phyloP scores from a whole-genome alignment of 2,329 filamentous ascomycete species.

The Arthrobotrys pseudoclavata region DNA sequence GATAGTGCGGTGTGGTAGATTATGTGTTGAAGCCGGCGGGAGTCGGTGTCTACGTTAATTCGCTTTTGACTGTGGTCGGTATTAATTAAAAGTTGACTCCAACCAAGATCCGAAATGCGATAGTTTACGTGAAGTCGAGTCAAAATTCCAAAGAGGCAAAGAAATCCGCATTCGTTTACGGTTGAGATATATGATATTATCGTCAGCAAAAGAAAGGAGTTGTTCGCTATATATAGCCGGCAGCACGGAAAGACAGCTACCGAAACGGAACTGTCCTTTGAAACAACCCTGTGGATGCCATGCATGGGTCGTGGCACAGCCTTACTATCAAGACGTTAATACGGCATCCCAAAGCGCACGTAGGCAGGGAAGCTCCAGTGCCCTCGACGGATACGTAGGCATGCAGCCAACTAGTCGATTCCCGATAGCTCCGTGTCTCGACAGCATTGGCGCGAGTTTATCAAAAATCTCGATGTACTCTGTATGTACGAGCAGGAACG shows the following conservation, averaged over 20 bases:
- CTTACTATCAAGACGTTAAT: background rate
- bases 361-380: background rate
- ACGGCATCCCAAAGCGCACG: conserved; percentile 25
- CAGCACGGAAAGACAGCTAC: conserved; percentile 26
- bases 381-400: conserved; percentile 23
- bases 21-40: conserved; percentile 30
- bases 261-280: conserved; percentile 24
- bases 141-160: conserved; percentile 22
- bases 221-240: conserved; percentile 33
- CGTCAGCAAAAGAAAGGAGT: conserved; percentile 14
- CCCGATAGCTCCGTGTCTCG: conserved; percentile 28
- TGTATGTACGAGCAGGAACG: conserved; percentile 2
- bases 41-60: background rate
- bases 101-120: conserved; percentile 37
- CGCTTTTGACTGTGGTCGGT: too few relatives aligned
- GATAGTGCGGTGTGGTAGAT: conserved; percentile 11
- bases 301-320: conserved; percentile 32
- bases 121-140: conserved; percentile 25
- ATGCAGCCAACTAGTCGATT: conserved; percentile 15
- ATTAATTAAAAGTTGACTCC: background rate
- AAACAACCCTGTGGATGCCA: conserved; percentile 28
- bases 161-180: conserved; percentile 17
- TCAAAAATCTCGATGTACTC: background rate
- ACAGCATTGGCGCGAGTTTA: conserved; percentile 25
- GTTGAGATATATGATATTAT: conserved; percentile 18